phyloP scores from a whole-genome alignment of 192 early-diverging fungal genomes.

The Kickxella alabastrina region DNA sequence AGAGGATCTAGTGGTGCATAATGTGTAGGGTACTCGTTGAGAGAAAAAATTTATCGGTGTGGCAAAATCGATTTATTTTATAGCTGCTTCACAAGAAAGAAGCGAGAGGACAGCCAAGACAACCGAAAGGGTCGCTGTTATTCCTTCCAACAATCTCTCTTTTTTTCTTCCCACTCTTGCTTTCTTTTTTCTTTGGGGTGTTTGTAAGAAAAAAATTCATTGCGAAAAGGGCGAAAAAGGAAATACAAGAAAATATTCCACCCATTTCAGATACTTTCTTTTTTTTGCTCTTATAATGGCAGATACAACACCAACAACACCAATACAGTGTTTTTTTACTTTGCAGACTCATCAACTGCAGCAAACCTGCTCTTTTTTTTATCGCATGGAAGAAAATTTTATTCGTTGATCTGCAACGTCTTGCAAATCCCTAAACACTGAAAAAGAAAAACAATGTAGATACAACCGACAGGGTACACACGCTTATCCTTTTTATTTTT shows the following conservation, averaged over 20 bases:
- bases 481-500: neutral
- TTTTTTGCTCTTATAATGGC: neutral
- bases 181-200: neutral
- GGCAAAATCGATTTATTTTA: too few species aligned
- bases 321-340: neutral
- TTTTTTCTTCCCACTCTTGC: too few species aligned
- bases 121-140: neutral
- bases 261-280: neutral
- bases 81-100: neutral
- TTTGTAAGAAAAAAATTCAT: neutral
- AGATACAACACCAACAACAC: neutral
- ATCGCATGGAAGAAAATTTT: neutral
- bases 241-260: neutral
- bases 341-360: constrained; percentile 1
- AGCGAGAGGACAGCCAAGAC: neutral
- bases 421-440: neutral
- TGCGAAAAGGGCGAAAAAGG: neutral
- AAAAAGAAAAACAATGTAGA: neutral
- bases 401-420: too few species aligned
- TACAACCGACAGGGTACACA: neutral
- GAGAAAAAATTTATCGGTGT: neutral
- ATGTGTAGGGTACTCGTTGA: constrained; percentile 10
- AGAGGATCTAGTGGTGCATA: neutral
- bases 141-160: neutral
- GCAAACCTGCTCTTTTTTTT: neutral